These are phyloP conservation scores for Xylariaceae sp. DNA, from an alignment of 2,329 filamentous ascomycete species.

Conservation along the genomic window DNA sequence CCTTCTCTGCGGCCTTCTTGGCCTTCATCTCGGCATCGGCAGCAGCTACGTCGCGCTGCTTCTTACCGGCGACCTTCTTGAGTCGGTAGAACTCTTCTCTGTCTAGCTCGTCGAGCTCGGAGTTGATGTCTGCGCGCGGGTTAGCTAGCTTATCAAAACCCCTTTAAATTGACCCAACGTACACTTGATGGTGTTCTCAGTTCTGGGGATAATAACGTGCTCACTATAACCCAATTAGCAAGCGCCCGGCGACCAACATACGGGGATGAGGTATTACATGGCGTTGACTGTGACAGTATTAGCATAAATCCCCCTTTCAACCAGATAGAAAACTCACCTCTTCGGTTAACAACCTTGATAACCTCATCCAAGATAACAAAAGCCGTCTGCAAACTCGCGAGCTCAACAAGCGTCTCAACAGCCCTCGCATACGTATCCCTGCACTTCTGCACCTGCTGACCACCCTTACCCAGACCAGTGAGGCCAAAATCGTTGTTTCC, in stretches of 20 bases:
- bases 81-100: constrained; percentile 96
- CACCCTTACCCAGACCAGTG: constrained; percentile 92
- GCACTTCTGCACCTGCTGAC: constrained; percentile 92
- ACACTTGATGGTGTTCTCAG: constrained; percentile 99
- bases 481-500: constrained; percentile 93
- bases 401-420: constrained; percentile 90
- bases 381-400: constrained; percentile 93
- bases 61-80: constrained; percentile 89
- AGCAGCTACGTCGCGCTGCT: constrained; percentile 68
- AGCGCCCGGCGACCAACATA: background rate
- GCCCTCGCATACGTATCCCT: constrained; percentile 93
- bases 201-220: constrained; percentile 94
- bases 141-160: constrained; percentile 1
- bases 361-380: constrained; percentile 98
- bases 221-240: constrained; percentile 47
- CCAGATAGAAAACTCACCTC: constrained; percentile 54
- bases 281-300: constrained; percentile 65
- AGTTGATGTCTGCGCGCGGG: constrained; percentile 72
- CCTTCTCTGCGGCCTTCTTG: constrained; percentile 50
- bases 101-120: constrained; percentile 93
- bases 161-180: constrained; percentile 28
- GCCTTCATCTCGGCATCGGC: constrained; percentile 71
- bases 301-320: constrained; percentile 21
- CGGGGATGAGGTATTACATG: constrained; percentile 52
- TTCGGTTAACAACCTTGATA: constrained; percentile 96